Conservation (phyloP, 2,329 filamentous ascomycete genomes). For the Bipolaris sorokiniana region DNA sequence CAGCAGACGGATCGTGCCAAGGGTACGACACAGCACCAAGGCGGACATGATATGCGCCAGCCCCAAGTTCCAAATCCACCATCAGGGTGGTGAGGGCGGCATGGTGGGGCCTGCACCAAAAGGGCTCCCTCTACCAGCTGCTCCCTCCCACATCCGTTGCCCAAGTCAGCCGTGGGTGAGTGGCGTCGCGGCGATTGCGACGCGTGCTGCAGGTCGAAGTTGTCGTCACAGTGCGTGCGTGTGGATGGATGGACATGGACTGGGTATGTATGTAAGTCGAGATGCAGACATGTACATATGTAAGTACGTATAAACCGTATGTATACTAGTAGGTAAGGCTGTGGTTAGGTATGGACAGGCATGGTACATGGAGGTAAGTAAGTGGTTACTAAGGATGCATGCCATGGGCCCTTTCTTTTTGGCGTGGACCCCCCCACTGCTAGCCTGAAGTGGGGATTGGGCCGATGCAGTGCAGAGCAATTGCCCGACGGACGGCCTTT, state of each 20-base stretch:
- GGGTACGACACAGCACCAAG: constrained; percentile 18
- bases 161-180: constrained; percentile 11
- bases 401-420: too few species aligned
- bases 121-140: constrained; percentile 8
- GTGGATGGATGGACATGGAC: too few species aligned
- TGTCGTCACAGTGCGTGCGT: constrained; percentile 27
- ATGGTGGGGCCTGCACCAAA: constrained; percentile 27
- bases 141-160: constrained; percentile 8
- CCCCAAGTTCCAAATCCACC: constrained; percentile 13
- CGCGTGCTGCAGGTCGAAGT: constrained; percentile 17
- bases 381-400: too few species aligned
- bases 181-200: constrained; percentile 6
- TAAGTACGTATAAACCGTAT: not conserved
- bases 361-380: not conserved
- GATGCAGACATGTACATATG: not conserved
- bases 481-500: constrained; percentile 32
- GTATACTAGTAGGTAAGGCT: not conserved
- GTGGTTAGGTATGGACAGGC: constrained; percentile 28
- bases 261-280: too few species aligned
- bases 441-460: constrained; percentile 38
- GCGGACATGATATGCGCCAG: constrained; percentile 27
- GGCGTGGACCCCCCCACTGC: constrained; percentile 4
- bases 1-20: constrained; percentile 27
- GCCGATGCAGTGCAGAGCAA: constrained; percentile 42
- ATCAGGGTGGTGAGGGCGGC: constrained; percentile 24